phyloP scores from a whole-genome alignment of 441 rosid species.

The Mallotus repandus region DNA sequence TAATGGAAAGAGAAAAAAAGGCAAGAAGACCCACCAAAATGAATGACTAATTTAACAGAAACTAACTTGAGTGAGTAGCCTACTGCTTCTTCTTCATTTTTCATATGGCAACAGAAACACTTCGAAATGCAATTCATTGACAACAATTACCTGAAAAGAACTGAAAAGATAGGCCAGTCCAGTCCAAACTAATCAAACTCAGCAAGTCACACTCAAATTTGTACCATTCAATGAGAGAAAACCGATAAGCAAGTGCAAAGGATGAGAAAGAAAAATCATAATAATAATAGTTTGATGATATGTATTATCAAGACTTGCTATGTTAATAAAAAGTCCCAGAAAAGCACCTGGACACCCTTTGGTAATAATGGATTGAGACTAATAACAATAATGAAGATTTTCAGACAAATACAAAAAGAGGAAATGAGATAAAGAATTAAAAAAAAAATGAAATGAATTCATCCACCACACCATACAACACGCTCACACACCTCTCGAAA shows the following conservation, averaged over 20 bases:
- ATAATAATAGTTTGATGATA: not conserved
- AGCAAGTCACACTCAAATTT: not conserved
- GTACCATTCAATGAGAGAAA: not conserved
- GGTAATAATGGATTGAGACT: conserved; percentile 7
- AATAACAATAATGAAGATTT: not conserved
- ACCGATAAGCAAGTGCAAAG: not conserved
- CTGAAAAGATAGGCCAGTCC: not conserved
- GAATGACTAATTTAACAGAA: not conserved
- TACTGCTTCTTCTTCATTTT: not conserved
- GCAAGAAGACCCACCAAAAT: not conserved
- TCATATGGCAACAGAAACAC: not conserved
- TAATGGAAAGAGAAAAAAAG: not conserved
- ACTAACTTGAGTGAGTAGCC: not conserved
- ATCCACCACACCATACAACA: conserved; percentile 40
- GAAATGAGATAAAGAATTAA: conserved; percentile 17
- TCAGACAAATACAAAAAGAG: conserved; percentile 1
- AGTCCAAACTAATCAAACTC: conserved; percentile 4
- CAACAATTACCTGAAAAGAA: conserved; percentile 5
- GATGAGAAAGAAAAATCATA: conserved; percentile 6
- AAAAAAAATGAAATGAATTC: conserved; percentile 20
- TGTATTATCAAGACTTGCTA: no score
- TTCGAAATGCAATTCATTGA: not conserved
- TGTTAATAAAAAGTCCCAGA: not conserved
- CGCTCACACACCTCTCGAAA: conserved; percentile 42
- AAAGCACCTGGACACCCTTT: no score